Conservation (phyloP, 306 rosid genomes). For the cucumber (Cucumis sativus) region DNA sequence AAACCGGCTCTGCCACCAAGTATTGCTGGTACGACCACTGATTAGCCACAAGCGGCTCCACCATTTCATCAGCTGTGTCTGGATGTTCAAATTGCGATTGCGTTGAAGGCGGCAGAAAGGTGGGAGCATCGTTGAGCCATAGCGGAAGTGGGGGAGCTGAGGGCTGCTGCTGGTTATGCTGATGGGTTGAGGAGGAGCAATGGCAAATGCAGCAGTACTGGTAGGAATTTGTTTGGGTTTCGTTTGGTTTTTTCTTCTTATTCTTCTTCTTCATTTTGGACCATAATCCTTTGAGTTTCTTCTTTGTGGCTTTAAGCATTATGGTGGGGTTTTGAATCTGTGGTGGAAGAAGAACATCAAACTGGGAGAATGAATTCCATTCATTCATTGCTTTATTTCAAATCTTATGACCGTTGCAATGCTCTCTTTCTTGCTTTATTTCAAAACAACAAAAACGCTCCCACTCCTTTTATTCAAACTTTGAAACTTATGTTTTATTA, state of each 20-base stretch:
- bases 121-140: conserved; percentile 17
- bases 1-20: conserved; percentile 21
- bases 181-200: conserved; percentile 4
- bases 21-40: conserved; percentile 26
- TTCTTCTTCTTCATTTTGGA: conserved; percentile 23
- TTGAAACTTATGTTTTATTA: too few species aligned
- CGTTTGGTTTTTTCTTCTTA: conserved; percentile 23
- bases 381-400: neutral
- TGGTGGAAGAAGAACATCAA: neutral
- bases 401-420: neutral
- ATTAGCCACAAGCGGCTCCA: neutral
- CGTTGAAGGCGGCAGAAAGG: neutral
- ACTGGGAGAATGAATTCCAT: too few species aligned
- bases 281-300: conserved; percentile 41
- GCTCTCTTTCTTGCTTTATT: too few species aligned
- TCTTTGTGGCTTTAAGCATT: conserved; percentile 39
- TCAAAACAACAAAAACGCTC: neutral
- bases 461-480: neutral
- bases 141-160: conserved; percentile 57
- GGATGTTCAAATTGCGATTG: neutral
- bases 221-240: neutral
- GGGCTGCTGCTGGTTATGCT: conserved; percentile 10
- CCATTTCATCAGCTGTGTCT: neutral
- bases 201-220: conserved; percentile 1
- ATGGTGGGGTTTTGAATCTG: neutral